Conservation (phyloP, 495 filamentous ascomycete genomes). For the Wilcoxina mikolae region DNA sequence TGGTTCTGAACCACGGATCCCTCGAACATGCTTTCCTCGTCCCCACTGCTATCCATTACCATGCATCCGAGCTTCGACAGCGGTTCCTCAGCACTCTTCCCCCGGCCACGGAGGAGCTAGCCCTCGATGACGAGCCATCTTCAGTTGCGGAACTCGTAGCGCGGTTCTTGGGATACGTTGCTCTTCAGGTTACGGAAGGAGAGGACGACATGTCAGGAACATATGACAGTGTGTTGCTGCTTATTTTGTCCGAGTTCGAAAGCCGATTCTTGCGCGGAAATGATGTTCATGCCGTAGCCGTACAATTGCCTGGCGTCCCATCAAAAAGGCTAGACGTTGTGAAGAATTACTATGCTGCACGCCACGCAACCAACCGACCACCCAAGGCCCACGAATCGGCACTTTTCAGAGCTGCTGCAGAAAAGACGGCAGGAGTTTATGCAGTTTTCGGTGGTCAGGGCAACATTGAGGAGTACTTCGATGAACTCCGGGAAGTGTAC, state of each 20-base stretch:
- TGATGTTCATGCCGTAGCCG: slow-evolving; percentile 82
- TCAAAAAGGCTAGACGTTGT: slow-evolving; percentile 81
- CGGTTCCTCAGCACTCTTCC: slow-evolving; percentile 71
- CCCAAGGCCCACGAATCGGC: slow-evolving; percentile 86
- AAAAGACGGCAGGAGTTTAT: slow-evolving; percentile 65
- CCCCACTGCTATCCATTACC: slow-evolving; percentile 87
- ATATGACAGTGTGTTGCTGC: slow-evolving; percentile 73
- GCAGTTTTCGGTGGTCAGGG: slow-evolving; percentile 96
- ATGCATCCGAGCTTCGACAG: slow-evolving; percentile 82
- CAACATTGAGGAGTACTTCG: slow-evolving; percentile 98
- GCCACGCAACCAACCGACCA: slow-evolving; percentile 63
- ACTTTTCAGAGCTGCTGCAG: slow-evolving; percentile 71
- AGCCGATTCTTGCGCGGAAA: slow-evolving; percentile 86
- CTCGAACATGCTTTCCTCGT: slow-evolving; percentile 91
- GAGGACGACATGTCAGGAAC: slow-evolving; percentile 76
- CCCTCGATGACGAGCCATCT: slow-evolving; percentile 93
- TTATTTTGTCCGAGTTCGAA: slow-evolving; percentile 89
- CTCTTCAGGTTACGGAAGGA: slow-evolving; percentile 70
- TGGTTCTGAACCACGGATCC: slow-evolving; percentile 78
- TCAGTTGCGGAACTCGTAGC: slow-evolving; percentile 81
- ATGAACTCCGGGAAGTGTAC: slow-evolving; percentile 84
- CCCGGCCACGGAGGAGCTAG: slow-evolving; percentile 84
- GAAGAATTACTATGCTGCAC: slow-evolving; percentile 75
- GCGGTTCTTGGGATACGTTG: slow-evolving; percentile 78
- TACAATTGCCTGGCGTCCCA: slow-evolving; percentile 69